phyloP scores from a whole-genome alignment of 2,329 filamentous ascomycete species.

The Claviceps sp. region DNA sequence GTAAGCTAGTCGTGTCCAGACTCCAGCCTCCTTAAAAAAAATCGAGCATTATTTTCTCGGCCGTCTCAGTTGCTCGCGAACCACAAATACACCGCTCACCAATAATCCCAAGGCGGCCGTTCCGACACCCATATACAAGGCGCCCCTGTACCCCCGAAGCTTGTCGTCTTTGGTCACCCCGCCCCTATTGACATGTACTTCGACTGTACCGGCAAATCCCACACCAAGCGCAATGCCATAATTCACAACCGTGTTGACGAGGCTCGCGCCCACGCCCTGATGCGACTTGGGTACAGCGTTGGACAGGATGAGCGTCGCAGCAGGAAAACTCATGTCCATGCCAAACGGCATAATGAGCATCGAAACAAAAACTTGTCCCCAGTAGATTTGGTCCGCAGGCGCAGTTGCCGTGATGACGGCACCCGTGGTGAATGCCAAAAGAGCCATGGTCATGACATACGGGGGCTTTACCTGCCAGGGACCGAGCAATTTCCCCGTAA shows the following conservation, averaged over 20 bases:
- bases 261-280: slow-evolving; percentile 33
- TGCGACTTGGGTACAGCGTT: slow-evolving; percentile 33
- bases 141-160: slow-evolving; percentile 9
- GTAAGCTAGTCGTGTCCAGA: too few species aligned
- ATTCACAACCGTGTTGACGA: slow-evolving; percentile 54
- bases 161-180: slow-evolving; percentile 6
- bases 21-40: too few species aligned
- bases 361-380: slow-evolving; percentile 47
- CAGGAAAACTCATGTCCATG: slow-evolving; percentile 55
- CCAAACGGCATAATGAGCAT: slow-evolving; percentile 46
- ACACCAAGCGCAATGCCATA: slow-evolving; percentile 54
- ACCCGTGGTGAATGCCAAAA: slow-evolving; percentile 29
- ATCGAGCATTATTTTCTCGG: too few species aligned
- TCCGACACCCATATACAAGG: slow-evolving; percentile 24
- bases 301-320: slow-evolving; percentile 45
- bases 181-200: slow-evolving; percentile 25
- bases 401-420: slow-evolving; percentile 30
- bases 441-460: slow-evolving; percentile 29
- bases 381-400: slow-evolving; percentile 45
- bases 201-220: slow-evolving; percentile 52
- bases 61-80: background rate
- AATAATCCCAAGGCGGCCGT: slow-evolving; percentile 15
- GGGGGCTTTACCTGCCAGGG: slow-evolving; percentile 21
- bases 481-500: slow-evolving; percentile 28
- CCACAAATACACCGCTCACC: slow-evolving; percentile 3